Evolutionary conservation across 2,329 filamentous ascomycete genomes (phyloP), one percentile per base, ranked within the genome.

Genomic region (Zymoseptoria passerinii): DNA sequence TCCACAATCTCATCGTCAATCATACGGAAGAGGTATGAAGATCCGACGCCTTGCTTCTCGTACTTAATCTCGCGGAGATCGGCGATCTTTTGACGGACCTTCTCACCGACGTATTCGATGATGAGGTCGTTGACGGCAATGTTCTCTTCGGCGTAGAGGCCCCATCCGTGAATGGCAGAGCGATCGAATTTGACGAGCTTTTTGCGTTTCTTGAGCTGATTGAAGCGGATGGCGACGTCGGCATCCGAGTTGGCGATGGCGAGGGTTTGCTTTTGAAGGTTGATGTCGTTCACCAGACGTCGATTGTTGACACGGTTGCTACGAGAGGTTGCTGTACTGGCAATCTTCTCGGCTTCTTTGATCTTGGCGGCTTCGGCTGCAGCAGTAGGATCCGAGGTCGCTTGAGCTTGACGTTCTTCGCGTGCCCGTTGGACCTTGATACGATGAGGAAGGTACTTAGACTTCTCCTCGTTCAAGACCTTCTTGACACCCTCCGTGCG

Each of bases 51-150:
- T 71, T 94, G 96, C 78, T 94, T 92, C 63, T 96, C 83, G 73
- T 99, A 99, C 60, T 87, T 85, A 65, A 87, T 84, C 77, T 99
- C 94, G 58, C 94, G 87, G 71, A 97, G 85, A 74, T 99, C 94
- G n/a, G 94, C 92, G 60, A 99, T 94, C 70, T 95, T 90, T 75
- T 99, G 94, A 58, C 94, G 85, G 44, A 99, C 91, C 74, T 96
- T 94, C 76, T 99, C 94, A 61, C 94, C 94, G 9, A 99, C 94
- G 72, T 99, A 99, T 76, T 99, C 94, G 70, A 99, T 99, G 72
- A 99, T 99, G 91, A 99, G 96, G 75, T 99, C 94, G 73, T 96
- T 95, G 72, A 92, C 91, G 60, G 88, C 84, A 63, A 99, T 99
- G 71, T 95, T 94, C 76, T 99, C 94, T 80, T 96, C 92, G 3